Evolutionary conservation across 1,284 basidiomycete species (phyloP).

Genomic region (Bondarzewia mesenterica): DNA sequence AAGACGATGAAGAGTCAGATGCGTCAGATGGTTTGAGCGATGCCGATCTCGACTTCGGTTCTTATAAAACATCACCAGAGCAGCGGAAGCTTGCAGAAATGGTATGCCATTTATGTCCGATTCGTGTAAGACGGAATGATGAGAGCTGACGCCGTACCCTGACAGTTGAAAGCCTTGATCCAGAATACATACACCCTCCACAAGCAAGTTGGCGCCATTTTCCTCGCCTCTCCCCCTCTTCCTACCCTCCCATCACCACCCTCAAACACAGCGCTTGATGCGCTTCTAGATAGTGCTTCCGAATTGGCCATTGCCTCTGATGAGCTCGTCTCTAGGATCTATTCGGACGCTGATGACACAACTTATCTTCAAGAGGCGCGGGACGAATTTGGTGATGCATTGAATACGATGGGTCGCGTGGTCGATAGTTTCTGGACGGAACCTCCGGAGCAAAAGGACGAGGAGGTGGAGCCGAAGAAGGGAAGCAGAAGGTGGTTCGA

Average conservation of each 20-base stretch:
- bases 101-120: too few relatives aligned
- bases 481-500: constrained; percentile 9
- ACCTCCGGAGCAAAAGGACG: background rate
- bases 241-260: background rate
- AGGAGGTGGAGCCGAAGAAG: background rate
- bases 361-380: constrained; percentile 5
- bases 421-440: constrained; percentile 7
- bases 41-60: constrained; percentile 34
- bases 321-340: constrained; percentile 8
- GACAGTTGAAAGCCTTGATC: background rate
- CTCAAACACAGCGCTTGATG: constrained; percentile 5
- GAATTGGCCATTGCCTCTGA: constrained; percentile 8
- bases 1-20: constrained; percentile 15
- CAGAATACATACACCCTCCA: constrained; percentile 1
- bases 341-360: constrained; percentile 3
- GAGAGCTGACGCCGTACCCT: background rate
- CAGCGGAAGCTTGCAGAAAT: constrained; percentile 10
- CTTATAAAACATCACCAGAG: background rate
- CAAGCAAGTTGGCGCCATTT: constrained; percentile 4
- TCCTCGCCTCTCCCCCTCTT: background rate
- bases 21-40: constrained; percentile 62
- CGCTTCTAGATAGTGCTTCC: constrained; percentile 6
- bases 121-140: background rate
- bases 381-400: constrained; percentile 6
- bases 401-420: constrained; percentile 3